Base-by-base conservation (phyloP, 1,139 yeast species). In the Suhomyces bolitotheri region DNA sequence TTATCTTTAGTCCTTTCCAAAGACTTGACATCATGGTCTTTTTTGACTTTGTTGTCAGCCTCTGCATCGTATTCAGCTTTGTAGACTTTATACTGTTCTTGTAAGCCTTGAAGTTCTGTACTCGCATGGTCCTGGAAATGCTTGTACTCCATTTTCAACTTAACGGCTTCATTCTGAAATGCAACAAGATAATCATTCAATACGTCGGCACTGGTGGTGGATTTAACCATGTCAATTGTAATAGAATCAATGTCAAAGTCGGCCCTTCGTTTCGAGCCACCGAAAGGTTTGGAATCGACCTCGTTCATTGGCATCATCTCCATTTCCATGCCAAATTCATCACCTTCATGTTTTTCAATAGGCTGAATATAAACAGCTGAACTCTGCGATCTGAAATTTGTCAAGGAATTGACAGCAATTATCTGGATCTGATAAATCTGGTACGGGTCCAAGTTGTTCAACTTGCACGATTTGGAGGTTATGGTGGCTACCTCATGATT, bases 401-500 rank as follows among this genome's bases (percentile, higher is more conserved):
- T 64, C 22, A 58, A 36, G 19, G 64, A 53, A 41, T 71, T 69
- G 23, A 67, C 58, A 5, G 74, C 74, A 12, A 67, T 51, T 22
- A 71, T 58, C 38, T 66, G 70, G 24, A 71, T 49, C 40, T 61
- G 64, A 46, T 70, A 69, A 14, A 64, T 28, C 20, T 57, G 57
- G 25, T 54, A 49, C 4, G 56, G 52, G 4, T 45, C 43, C 27
- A 71, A 54, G 40, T 63, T 64, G 44, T 59, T 58, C 31, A 71
- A 53, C 39, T 62, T 64, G 42, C 73, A 70, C 27, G 66, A 60
- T 5, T 62, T 64, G 11, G 64, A 54, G 10, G 65, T 57, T 34
- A 71, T 48, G 4, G 69, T 60, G 4, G 71, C 71, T 5, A 62
- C 70, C 38, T 68, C 73, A 14, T 50, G 50, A 27, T 60, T 61